Evolutionary conservation across 164 flowering plant species (phyloP), one percentile per base, ranked within the genome.

Genomic region (Akebia trifoliata): DNA sequence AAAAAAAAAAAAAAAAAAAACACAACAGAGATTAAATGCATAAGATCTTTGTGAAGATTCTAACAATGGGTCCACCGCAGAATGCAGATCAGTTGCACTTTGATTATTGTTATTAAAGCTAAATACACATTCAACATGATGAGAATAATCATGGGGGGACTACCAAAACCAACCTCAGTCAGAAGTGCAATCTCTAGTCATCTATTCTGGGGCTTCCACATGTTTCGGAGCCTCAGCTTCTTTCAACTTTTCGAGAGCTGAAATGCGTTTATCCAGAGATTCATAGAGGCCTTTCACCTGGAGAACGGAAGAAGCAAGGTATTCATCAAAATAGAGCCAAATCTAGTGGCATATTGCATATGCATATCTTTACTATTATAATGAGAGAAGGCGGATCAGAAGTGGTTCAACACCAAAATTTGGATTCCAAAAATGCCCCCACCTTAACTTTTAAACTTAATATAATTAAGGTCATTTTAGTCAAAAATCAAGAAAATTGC

Each of bases 261-360:
- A 69, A 47, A 85, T 71, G 10, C 88, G 80, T 32, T 61, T 68
- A 30, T 82, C 69, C 47, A 70, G 60, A 15, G 91, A 77, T 6
- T 79, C 82, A 49, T 72, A 70, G 12, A 83, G 70, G 50, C 69
- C 61, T 60, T 75, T 74, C 71, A 81, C 61, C 92, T 85, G 68
- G 29, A 63, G 30, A 48, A 60, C 50, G 30, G 36, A n/a, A 28
- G 14, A 28, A 17, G n/a, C 2, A 15, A 32, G 18, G 18, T 22
- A 11, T 5, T 9, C 9, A 32, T 15, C 30, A 57, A 17, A 6
- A 37, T 24, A 9, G 10, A 24, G n/a, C 28, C 20, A n/a, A n/a
- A 17, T 7, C n/a, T 35, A 3, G 8, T 17, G 12, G 22, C 8
- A 31, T 31, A 6, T 6, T 29, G 37, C 29, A n/a, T 50, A 50